Conservation (phyloP, 768 basidiomycete genomes). For the Amanita pallidorosea region DNA sequence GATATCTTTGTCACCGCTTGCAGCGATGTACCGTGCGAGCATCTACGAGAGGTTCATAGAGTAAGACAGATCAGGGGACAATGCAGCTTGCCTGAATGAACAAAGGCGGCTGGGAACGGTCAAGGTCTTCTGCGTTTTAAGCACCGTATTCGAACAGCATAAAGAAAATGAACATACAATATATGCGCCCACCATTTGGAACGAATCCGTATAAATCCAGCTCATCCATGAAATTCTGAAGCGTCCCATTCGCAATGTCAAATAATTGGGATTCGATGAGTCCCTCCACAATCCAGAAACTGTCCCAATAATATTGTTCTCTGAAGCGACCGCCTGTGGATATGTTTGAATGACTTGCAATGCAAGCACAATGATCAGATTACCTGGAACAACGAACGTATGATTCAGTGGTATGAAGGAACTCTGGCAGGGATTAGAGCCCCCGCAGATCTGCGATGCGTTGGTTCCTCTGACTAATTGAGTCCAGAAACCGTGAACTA, state of each 20-base stretch:
- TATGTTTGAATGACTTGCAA: neutral
- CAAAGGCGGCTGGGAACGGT: slow-evolving; percentile 88
- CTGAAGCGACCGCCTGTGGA: slow-evolving; percentile 55
- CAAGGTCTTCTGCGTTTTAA: slow-evolving; percentile 39
- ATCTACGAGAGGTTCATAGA: slow-evolving; percentile 37
- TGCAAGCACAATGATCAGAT: slow-evolving; percentile 11
- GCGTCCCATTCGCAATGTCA: slow-evolving; percentile 59
- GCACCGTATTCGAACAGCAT: neutral
- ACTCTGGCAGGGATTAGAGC: slow-evolving; percentile 58
- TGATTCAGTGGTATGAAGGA: slow-evolving; percentile 84
- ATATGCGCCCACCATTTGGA: slow-evolving; percentile 89
- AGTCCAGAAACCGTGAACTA: slow-evolving; percentile 83
- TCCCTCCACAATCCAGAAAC: slow-evolving; percentile 84
- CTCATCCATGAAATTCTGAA: slow-evolving; percentile 96
- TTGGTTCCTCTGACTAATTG: slow-evolving; percentile 74
- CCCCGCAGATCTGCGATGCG: slow-evolving; percentile 49
- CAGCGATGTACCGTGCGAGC: slow-evolving; percentile 74
- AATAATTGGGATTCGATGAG: slow-evolving; percentile 74
- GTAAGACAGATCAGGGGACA: neutral
- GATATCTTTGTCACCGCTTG: slow-evolving; percentile 64
- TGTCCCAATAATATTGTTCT: slow-evolving; percentile 68
- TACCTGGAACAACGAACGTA: slow-evolving; percentile 85
- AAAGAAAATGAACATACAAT: slow-evolving; percentile 39
- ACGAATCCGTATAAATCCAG: slow-evolving; percentile 79
- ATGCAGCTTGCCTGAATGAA: slow-evolving; percentile 56